Percentiles rank a stretch among this genome's conserved stretches.
phyloP scores from a whole-genome alignment of 2,329 filamentous ascomycete species.

The Pestalotiopsis sp. region DNA sequence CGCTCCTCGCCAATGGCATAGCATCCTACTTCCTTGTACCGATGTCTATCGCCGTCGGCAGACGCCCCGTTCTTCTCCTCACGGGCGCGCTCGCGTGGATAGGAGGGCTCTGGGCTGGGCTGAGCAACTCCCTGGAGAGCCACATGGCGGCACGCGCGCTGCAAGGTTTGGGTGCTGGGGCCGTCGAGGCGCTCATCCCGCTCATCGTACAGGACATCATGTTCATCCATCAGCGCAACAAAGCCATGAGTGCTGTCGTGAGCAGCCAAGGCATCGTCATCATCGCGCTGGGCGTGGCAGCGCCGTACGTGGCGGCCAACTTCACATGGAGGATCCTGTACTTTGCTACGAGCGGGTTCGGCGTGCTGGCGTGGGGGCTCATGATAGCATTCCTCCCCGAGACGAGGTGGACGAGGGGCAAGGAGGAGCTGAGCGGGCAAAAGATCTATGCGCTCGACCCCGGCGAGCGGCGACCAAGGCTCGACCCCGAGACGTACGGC shows the following conservation, averaged over 20 bases:
- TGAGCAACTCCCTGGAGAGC: slow-evolving; percentile 31
- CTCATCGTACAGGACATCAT: slow-evolving; percentile 42
- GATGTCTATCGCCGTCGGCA: slow-evolving; percentile 39
- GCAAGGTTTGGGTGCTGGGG: slow-evolving; percentile 39
- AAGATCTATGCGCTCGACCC: slow-evolving; percentile 26
- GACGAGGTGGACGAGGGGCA: slow-evolving; percentile 35
- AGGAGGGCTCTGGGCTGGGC: slow-evolving; percentile 39
- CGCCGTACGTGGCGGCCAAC: slow-evolving; percentile 33
- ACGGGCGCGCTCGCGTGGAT: slow-evolving; percentile 36
- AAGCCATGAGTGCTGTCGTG: slow-evolving; percentile 35
- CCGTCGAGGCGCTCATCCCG: slow-evolving; percentile 39
- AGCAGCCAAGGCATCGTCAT: slow-evolving; percentile 15
- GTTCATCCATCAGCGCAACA: slow-evolving; percentile 41
- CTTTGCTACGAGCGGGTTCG: slow-evolving; percentile 34
- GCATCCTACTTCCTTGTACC: slow-evolving; percentile 41
- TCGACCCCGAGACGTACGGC: slow-evolving; percentile 31
- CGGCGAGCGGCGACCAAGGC: slow-evolving; percentile 29
- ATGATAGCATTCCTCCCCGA: slow-evolving; percentile 38
- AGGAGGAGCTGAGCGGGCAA: slow-evolving; percentile 32
- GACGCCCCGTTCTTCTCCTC: slow-evolving; percentile 38
- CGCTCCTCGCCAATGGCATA: slow-evolving; percentile 39
- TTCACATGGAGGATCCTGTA: slow-evolving; percentile 40
- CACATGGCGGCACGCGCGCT: slow-evolving; percentile 38
- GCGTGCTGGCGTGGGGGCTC: slow-evolving; percentile 36
- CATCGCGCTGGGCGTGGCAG: slow-evolving; percentile 10